Evolutionary conservation across 192 early-diverging fungal genomes (phyloP), one percentile per base, ranked within the genome.

Genomic region (Entomortierella chlamydospora): DNA sequence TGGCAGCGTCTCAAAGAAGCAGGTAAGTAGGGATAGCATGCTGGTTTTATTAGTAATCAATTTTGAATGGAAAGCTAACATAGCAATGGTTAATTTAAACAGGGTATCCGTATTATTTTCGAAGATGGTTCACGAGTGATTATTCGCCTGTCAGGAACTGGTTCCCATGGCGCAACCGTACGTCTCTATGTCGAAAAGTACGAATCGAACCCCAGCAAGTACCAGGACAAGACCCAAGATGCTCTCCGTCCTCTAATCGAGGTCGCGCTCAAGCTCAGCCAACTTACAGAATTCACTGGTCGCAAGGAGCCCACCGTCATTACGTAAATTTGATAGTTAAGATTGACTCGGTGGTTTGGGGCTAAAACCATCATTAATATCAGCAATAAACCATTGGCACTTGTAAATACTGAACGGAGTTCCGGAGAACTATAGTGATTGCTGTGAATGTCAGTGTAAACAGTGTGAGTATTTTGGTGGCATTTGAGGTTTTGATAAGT

Each of bases 151-250:
- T 93, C 91, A 30, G 98, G 98, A 20, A 99, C 98, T 12, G 98
- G 98, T 15, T 93, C 91, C 6, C 93, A 96, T 59, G 98, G 98
- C 25, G 98, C 98, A 0, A 99, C 98, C 55, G 87, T 99, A 30
- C 92, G 98, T 66, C 85, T 99, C 31, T 99, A 99, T 72, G 94
- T 98, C 45, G 98, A 99, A 76, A 94, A 97, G 83, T 96, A 96
- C 79, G 86, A 88, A 23, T 70, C 84, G 39, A 87, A 92, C 58
- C 53, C 78, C 7, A 54, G 69, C 23, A 84, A 93, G 57, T 92
- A 88, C 82, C 82, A 83, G 39, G 61, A 76, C 31, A 92, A 94
- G 22, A 91, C 93, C 10, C 95, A 96, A 78, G 83, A 83, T n/a
- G 97, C 95, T 6, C 90, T 99, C 30, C 88, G 93, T 79, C 93